Evolutionary conservation across 306 rosid genomes (phyloP).

Genomic region (Astragalus glycyphyllos): DNA sequence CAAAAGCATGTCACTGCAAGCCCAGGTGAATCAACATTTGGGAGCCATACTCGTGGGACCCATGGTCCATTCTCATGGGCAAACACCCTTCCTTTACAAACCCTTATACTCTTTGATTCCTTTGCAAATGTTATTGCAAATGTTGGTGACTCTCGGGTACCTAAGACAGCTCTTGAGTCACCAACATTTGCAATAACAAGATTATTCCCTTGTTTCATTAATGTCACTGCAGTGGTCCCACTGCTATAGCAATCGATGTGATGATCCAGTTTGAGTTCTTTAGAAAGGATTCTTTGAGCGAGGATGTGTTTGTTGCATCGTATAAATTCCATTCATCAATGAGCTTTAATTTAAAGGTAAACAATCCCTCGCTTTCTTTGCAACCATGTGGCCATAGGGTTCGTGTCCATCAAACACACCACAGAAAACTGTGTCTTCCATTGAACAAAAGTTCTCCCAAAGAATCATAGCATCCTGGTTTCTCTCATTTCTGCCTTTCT

Average conservation of each 20-base stretch:
- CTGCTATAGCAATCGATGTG: slow-evolving; percentile 69
- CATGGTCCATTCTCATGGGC: slow-evolving; percentile 64
- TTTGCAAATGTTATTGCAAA: no score
- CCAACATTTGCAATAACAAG: slow-evolving; percentile 69
- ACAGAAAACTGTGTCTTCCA: slow-evolving; percentile 61
- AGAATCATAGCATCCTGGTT: slow-evolving; percentile 93
- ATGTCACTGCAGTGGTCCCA: slow-evolving; percentile 82
- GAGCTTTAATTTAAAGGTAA: slow-evolving; percentile 77
- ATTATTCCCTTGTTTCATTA: slow-evolving; percentile 78
- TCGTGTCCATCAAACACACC: slow-evolving; percentile 99
- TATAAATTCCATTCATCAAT: slow-evolving; percentile 62
- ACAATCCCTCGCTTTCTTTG: slow-evolving; percentile 81
- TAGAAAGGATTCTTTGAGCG: slow-evolving; percentile 62
- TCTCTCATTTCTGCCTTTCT: slow-evolving; percentile 73
- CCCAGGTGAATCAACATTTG: slow-evolving; percentile 74
- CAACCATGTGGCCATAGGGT: slow-evolving; percentile 78
- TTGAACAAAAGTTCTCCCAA: slow-evolving; percentile 83
- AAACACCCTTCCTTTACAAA: slow-evolving; percentile 80
- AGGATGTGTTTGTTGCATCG: not conserved
- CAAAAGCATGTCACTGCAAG: slow-evolving; percentile 92
- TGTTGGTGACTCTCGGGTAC: slow-evolving; percentile 56
- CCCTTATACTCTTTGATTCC: slow-evolving; percentile 78
- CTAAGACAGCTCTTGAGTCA: slow-evolving; percentile 70
- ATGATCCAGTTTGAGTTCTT: slow-evolving; percentile 72
- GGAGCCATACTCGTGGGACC: slow-evolving; percentile 80